Evolutionary conservation across 768 basidiomycete genomes (phyloP), one percentile per base, ranked within the genome.

Genomic region (Paxillus ammoniavirescens): DNA sequence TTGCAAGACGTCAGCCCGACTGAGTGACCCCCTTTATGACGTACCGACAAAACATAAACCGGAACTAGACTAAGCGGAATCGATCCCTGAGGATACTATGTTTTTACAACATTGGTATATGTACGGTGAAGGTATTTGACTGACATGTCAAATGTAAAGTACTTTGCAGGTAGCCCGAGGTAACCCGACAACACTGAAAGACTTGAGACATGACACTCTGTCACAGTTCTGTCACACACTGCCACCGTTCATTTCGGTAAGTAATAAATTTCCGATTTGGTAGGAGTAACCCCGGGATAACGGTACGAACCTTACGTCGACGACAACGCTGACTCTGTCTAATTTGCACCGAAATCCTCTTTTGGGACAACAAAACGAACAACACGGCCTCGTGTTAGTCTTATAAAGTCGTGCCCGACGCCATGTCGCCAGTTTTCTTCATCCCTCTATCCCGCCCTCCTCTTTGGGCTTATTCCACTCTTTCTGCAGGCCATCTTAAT

Each of bases 401-500:
- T 6, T 57, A 54, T 50, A 57, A 46, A 47, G 17, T 18, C n/a
- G 2, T 8, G 2, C 6, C 38, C 15, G 38, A 40, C 38, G 12
- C 13, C 21, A 15, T 36, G 14, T 17, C 26, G 8, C 21, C 30
- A 44, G 15, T 38, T 40, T 44, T 18, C 23, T 42, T 42, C 18
- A 35, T 35, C 8, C 37, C 15, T 37, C 17, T 33, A 9, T 31
- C 28, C 53, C 54, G 28, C 26, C 45, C 51, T 45, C 42, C 40
- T 56, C 44, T 42, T 42, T 49, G 42, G 40, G 44, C 45, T 26
- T 23, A 45, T 50, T 14, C 47, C 38, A 21, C 18, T 54, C 49
- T 44, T 53, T 57, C 55, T 54, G 56, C 56, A 38, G 37, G 13
- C 37, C 7, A 15, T 1, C 14, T 17, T 69, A 71, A 75, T 73